Conservation (phyloP, 2,329 filamentous ascomycete species). For the Exophiala sp. region DNA sequence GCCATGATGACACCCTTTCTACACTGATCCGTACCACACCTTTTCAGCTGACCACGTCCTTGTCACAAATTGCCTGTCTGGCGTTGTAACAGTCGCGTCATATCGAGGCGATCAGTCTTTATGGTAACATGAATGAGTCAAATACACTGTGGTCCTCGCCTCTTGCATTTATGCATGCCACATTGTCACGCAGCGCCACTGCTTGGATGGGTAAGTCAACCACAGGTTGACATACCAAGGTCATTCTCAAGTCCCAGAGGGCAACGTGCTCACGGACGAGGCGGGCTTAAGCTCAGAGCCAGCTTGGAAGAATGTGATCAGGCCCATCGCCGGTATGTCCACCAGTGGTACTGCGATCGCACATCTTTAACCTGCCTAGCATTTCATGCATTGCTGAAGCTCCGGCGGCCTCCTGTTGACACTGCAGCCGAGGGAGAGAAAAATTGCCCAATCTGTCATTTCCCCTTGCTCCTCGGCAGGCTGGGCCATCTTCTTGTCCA, state of each 20-base stretch:
- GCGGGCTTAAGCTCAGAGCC: background rate
- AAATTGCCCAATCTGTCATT: background rate
- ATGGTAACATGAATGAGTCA: background rate
- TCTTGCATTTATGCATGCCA: background rate
- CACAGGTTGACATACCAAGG: constrained; percentile 20
- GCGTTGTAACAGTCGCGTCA: background rate
- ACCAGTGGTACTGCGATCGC: background rate
- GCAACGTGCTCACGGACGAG: background rate
- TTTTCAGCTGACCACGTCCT: no score
- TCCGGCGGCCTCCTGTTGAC: background rate
- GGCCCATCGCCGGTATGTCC: background rate
- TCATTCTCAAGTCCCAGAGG: background rate
- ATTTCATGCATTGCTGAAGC: background rate
- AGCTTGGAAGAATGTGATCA: background rate
- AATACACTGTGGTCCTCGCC: background rate
- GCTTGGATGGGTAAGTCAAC: constrained; percentile 8
- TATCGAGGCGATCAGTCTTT: background rate
- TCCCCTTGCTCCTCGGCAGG: background rate
- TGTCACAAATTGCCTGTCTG: background rate
- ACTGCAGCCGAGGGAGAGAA: background rate
- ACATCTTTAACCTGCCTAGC: background rate
- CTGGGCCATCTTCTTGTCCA: constrained; percentile 1
- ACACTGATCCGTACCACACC: no score
- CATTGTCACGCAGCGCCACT: constrained; percentile 6
- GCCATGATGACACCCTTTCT: no score